These are phyloP conservation scores for Croton setiger DNA, from an alignment of 441 rosid species.

Conservation along the genomic window DNA sequence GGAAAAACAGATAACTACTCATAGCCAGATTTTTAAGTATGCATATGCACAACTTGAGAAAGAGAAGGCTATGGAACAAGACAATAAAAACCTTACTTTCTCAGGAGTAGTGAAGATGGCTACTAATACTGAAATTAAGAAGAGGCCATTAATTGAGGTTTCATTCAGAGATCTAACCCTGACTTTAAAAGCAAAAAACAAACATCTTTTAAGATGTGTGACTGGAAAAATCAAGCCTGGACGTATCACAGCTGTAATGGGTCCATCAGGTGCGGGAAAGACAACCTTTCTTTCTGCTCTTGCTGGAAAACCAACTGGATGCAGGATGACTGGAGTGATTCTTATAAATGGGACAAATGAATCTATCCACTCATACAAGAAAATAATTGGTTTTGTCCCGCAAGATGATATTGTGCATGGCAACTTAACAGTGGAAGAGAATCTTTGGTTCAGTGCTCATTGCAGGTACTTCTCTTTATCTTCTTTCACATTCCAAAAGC, in stretches of 20 bases:
- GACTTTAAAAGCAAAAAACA: constrained; percentile 61
- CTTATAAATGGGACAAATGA: constrained; percentile 67
- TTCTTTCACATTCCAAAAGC: constrained; percentile 2
- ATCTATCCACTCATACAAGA: constrained; percentile 75
- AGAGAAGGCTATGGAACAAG: constrained; percentile 68
- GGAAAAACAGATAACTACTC: constrained; percentile 44
- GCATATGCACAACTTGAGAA: constrained; percentile 73
- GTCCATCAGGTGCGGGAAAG: constrained; percentile 96
- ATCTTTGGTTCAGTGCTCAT: constrained; percentile 89
- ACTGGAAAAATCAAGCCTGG: constrained; percentile 81
- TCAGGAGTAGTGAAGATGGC: constrained; percentile 74
- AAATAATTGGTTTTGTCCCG: constrained; percentile 89
- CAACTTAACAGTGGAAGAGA: constrained; percentile 93
- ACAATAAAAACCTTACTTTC: constrained; percentile 60
- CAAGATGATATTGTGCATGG: constrained; percentile 98
- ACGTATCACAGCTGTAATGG: constrained; percentile 85
- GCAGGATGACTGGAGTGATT: constrained; percentile 58
- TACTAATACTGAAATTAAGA: constrained; percentile 44
- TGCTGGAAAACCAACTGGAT: constrained; percentile 73
- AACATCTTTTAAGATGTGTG: constrained; percentile 69
- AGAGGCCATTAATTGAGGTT: constrained; percentile 68
- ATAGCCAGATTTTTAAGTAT: constrained; percentile 67
- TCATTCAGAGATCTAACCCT: constrained; percentile 72
- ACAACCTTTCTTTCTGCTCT: constrained; percentile 86
- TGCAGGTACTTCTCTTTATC: constrained; percentile 51